These are phyloP conservation scores for Cryptosporidium sp. DNA, from an alignment of 169 alveolate species.

Conservation along the genomic window DNA sequence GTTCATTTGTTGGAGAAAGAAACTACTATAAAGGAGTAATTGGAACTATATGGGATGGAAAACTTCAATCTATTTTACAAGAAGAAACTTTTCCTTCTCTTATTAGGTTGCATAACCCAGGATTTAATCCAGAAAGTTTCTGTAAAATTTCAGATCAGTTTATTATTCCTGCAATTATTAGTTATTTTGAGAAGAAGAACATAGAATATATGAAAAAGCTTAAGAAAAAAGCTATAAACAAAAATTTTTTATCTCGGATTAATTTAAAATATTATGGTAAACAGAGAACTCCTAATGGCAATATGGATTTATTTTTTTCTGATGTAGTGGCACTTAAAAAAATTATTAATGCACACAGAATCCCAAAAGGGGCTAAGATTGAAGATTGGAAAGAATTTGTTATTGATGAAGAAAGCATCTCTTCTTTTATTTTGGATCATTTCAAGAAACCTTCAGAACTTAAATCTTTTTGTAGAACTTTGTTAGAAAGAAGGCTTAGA, in stretches of 20 bases:
- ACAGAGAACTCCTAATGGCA: not conserved
- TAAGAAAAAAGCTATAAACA: not conserved
- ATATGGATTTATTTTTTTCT: not conserved
- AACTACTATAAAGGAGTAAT: slow-evolving; percentile 21
- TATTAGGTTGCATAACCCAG: slow-evolving; percentile 32
- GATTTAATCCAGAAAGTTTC: slow-evolving; percentile 51
- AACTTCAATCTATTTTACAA: not conserved
- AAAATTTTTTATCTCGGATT: not conserved
- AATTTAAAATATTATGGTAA: slow-evolving; percentile 9
- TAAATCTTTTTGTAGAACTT: slow-evolving; percentile 1
- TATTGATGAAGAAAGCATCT: slow-evolving; percentile 30
- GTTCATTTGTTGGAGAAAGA: slow-evolving; percentile 20
- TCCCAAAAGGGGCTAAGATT: slow-evolving; percentile 52
- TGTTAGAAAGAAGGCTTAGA: slow-evolving; percentile 1
- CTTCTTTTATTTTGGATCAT: slow-evolving; percentile 13
- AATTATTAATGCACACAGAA: slow-evolving; percentile 29
- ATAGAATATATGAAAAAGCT: not conserved
- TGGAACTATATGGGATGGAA: slow-evolving; percentile 76
- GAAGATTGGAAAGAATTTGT: slow-evolving; percentile 53
- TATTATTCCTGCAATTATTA: slow-evolving; percentile 51
- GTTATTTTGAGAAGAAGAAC: slow-evolving; percentile 26
- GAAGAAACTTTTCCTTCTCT: slow-evolving; percentile 37
- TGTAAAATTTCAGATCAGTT: slow-evolving; percentile 26
- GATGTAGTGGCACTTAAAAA: slow-evolving; percentile 9
- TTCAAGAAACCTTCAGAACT: slow-evolving; percentile 31